phyloP scores from a whole-genome alignment of 352 stramenopile species.

The Aphanomyces euteiches region DNA sequence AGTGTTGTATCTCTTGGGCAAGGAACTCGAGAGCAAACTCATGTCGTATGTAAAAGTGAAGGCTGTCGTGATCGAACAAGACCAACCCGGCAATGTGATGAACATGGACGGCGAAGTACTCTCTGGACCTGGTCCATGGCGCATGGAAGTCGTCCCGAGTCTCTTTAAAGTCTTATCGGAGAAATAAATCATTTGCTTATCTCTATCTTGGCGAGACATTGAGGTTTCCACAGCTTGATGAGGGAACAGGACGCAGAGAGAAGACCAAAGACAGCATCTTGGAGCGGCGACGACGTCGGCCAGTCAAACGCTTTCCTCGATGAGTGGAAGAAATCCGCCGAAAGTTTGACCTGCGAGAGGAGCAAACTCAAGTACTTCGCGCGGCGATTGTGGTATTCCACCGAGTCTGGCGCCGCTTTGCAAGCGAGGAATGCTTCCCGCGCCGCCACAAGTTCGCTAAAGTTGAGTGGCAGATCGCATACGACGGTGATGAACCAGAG shows the following conservation, averaged over 20 bases:
- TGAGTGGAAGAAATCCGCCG: constrained; percentile 26
- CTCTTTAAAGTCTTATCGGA: constrained; percentile 83
- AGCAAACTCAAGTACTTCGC: constrained; percentile 8
- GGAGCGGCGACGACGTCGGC: constrained; percentile 20
- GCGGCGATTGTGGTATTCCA: constrained; percentile 17
- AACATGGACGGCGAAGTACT: constrained; percentile 84
- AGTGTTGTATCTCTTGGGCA: constrained; percentile 65
- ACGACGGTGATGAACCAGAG: constrained; percentile 18
- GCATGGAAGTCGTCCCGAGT: constrained; percentile 82
- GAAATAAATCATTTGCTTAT: constrained; percentile 45
- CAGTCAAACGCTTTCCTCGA: constrained; percentile 18
- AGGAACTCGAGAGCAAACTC: constrained; percentile 62
- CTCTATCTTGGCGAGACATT: background rate
- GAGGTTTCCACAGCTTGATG: constrained; percentile 9
- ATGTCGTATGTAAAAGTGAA: constrained; percentile 81
- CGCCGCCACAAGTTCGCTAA: constrained; percentile 7
- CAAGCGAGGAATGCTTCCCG: constrained; percentile 5
- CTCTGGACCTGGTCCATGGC: constrained; percentile 52
- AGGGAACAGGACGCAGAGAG: constrained; percentile 23
- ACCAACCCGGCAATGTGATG: constrained; percentile 60
- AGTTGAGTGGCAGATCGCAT: constrained; percentile 27
- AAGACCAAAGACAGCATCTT: constrained; percentile 26
- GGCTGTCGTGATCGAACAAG: constrained; percentile 59
- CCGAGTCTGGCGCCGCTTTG: background rate
- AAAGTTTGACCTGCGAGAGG: constrained; percentile 16